These are phyloP conservation scores for Xylariaceae sp. DNA, from an alignment of 2,329 filamentous ascomycete species.

Conservation along the genomic window DNA sequence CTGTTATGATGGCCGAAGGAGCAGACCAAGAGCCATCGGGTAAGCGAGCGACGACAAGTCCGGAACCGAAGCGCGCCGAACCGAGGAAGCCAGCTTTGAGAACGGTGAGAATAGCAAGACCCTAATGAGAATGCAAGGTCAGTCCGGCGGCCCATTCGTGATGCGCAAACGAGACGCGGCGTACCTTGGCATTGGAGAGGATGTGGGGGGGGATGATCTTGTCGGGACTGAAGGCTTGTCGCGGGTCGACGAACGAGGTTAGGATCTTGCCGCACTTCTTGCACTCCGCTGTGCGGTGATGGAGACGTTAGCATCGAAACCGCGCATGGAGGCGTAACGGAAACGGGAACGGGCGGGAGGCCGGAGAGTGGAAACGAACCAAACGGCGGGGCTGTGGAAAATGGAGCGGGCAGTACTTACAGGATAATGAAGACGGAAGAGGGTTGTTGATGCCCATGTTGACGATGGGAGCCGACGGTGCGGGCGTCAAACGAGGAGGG, in stretches of 20 bases:
- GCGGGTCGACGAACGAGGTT: conserved; percentile 87
- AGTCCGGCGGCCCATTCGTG: background rate
- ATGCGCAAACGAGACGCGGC: conserved; percentile 7
- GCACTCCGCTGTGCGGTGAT: conserved; percentile 70
- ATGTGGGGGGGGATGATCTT: conserved; percentile 93
- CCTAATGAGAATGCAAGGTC: conserved; percentile 39
- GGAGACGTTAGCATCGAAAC: conserved; percentile 10
- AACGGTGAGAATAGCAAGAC: conserved; percentile 79
- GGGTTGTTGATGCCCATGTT: conserved; percentile 63
- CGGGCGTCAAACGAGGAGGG: conserved; percentile 2
- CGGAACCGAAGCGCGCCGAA: conserved; percentile 75
- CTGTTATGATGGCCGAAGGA: conserved; percentile 74
- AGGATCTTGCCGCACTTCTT: conserved; percentile 96
- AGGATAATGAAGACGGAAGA: conserved; percentile 62
- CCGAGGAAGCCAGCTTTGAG: conserved; percentile 85
- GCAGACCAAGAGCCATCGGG: conserved; percentile 77
- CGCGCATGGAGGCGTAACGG: conserved; percentile 9
- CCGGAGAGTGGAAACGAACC: background rate
- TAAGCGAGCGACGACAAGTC: conserved; percentile 74
- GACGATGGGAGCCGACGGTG: conserved; percentile 13
- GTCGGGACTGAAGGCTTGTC: conserved; percentile 89
- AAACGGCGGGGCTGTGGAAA: conserved; percentile 6
- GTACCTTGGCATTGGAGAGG: conserved; percentile 84
- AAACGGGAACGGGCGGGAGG: background rate
- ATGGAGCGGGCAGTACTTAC: conserved; percentile 44